Percentiles rank a stretch among this genome's conserved stretches.
Conservation (phyloP, 2,329 filamentous ascomycete genomes). For the Fusarium tricinctum region DNA sequence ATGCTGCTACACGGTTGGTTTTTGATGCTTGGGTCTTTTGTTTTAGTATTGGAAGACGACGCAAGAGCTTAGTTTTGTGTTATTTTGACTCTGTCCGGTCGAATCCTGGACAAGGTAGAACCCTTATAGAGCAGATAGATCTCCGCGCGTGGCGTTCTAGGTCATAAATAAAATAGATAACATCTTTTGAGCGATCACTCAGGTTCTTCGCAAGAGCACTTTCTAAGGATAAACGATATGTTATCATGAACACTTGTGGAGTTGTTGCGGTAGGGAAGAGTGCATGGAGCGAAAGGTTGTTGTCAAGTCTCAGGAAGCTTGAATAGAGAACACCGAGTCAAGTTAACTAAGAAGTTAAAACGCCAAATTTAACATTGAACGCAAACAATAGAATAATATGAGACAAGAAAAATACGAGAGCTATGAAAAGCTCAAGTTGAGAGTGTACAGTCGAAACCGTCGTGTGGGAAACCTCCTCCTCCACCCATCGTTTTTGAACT, state of each 20-base stretch:
- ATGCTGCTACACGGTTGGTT: conserved; percentile 14
- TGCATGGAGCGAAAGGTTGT: neutral
- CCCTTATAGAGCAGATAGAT: conserved; percentile 15
- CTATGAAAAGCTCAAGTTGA: conserved; percentile 36
- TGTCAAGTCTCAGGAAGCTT: neutral
- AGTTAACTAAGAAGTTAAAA: conserved; percentile 31
- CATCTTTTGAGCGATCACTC: conserved; percentile 3
- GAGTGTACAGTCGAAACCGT: conserved; percentile 47
- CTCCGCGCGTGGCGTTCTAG: conserved; percentile 37
- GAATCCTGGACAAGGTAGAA: conserved; percentile 2
- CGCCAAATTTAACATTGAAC: conserved; percentile 44
- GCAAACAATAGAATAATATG: conserved; percentile 36
- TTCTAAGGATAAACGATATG: neutral
- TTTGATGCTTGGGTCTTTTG: conserved; percentile 6
- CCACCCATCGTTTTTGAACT: conserved; percentile 34
- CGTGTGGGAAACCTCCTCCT: conserved; percentile 29
- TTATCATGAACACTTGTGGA: neutral
- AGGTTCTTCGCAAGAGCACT: neutral
- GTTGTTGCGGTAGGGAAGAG: neutral
- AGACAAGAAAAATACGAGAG: conserved; percentile 45
- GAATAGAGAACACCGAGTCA: conserved; percentile 3
- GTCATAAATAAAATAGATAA: conserved; percentile 21
- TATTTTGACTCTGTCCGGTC: conserved; percentile 2
- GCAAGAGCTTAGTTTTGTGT: neutral
- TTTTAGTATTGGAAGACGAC: neutral